phyloP scores from a whole-genome alignment of 768 basidiomycete genomes.

The Trametes sanguinea region DNA sequence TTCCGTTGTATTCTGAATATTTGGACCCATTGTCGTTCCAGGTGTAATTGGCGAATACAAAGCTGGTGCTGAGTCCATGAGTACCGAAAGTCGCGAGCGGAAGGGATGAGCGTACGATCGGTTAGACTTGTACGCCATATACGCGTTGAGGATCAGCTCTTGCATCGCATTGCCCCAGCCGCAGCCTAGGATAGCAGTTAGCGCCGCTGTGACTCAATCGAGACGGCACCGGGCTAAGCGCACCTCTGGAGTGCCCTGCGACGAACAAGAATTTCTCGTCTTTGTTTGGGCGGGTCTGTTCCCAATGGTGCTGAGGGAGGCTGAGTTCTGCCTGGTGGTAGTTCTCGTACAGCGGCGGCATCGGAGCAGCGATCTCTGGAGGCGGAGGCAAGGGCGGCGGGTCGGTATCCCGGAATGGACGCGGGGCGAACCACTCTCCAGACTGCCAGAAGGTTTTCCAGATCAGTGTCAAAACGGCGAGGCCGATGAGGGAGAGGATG shows the following conservation, averaged over 20 bases:
- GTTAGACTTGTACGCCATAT: conserved; percentile 38
- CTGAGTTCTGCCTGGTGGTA: neutral
- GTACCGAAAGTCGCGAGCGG: no score
- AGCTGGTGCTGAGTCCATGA: conserved; percentile 25
- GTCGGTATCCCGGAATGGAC: neutral
- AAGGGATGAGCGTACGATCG: conserved; percentile 36
- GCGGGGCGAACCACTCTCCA: neutral
- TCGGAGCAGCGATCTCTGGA: neutral
- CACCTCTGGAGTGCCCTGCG: conserved; percentile 10
- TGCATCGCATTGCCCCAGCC: conserved; percentile 47
- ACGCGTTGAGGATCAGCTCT: conserved; percentile 37
- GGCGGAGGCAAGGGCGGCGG: neutral
- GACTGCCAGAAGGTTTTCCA: neutral
- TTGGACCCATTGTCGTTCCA: conserved; percentile 48
- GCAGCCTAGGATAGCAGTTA: conserved; percentile 28
- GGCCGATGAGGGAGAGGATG: neutral
- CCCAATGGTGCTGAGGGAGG: conserved; percentile 7
- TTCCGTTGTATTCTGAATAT: conserved; percentile 47
- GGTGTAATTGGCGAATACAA: conserved; percentile 58
- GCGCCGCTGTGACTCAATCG: neutral
- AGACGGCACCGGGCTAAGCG: neutral
- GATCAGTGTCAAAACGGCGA: neutral
- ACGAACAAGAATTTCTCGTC: conserved; percentile 13
- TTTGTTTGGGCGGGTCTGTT: neutral
- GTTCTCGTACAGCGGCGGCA: conserved; percentile 9